Percentiles rank a stretch among this genome's conserved stretches.
Conservation (phyloP, 139 green algal species). For the Chlamydomonas incerta region DNA sequence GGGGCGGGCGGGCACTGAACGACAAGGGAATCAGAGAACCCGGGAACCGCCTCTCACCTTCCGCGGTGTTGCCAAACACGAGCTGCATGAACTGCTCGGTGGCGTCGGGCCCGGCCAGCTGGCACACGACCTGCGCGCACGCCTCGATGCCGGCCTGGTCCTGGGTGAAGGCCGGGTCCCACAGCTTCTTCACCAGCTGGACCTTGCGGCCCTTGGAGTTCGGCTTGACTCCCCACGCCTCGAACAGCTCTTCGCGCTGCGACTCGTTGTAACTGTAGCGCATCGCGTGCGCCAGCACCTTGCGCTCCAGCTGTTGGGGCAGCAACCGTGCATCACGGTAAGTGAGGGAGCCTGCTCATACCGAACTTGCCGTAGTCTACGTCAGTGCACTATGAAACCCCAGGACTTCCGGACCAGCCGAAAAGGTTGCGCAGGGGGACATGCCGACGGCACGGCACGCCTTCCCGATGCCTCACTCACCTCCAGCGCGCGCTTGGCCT, state of each 20-base stretch:
- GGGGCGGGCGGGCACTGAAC: too few relatives aligned
- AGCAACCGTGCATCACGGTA: too few relatives aligned
- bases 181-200: conserved; percentile 68
- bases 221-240: conserved; percentile 55
- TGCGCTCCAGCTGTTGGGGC: conserved; percentile 60
- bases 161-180: conserved; percentile 21
- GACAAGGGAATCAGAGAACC: too few relatives aligned
- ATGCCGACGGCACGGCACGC: too few relatives aligned
- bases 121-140: conserved; percentile 54
- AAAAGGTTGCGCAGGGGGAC: too few relatives aligned
- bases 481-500: conserved; percentile 44
- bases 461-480: too few relatives aligned
- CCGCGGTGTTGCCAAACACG: conserved; percentile 58
- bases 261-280: conserved; percentile 57
- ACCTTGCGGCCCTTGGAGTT: conserved; percentile 72
- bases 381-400: too few relatives aligned
- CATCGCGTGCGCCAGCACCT: conserved; percentile 65
- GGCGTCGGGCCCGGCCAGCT: conserved; percentile 56
- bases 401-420: too few relatives aligned
- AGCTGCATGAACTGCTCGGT: conserved; percentile 65
- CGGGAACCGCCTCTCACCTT: too few relatives aligned
- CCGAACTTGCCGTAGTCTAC: too few relatives aligned
- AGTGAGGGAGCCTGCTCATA: too few relatives aligned
- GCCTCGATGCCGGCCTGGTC: conserved; percentile 46
- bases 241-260: conserved; percentile 63